Base-by-base conservation (phyloP, 805 yeast genomes). In the Yamadazyma phyllophila region DNA sequence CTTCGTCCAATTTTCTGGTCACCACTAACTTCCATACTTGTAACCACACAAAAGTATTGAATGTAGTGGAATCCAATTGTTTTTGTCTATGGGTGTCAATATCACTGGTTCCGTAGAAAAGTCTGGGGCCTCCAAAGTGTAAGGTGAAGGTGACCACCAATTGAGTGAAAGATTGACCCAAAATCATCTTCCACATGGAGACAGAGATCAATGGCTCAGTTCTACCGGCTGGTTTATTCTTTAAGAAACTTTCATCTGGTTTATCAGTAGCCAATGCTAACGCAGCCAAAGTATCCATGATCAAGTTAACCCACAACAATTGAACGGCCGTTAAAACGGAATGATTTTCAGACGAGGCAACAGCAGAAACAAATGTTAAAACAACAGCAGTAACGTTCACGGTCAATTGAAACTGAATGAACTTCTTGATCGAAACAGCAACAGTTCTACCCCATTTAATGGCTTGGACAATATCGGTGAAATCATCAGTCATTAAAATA, bases 381-480 rank as follows among this genome's bases (percentile, higher is more conserved):
- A 86, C 75, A 51, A 92, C 96, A n/a, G 99, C 99, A 26, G 99
- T 92, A 39, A 94, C 80, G 61, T 94, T 94, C 41, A 94, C 99
- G 6, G 98, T 94, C 56, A 94, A 74, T 67, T 94, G 99, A 67
- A 94, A 94, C 69, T 94, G 99, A 63, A 94, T 82, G 60, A 94
- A 94, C 63, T 94, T 94, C 67, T 90, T 88, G 60, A 94, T 96
- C 2, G 97, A 90, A 26, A 85, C 83, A 15, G 96, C 85, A 50
- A 94, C 98, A 43, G 97, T 91, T 66, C 99, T 80, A 44, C 99
- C 99, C 99, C 99, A 94, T 66, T 89, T 88, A 58, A 94, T 88
- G 16, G 99, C 99, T 63, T 88, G 88, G 38, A 94, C 98, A 65
- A 94, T 94, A 36, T 95, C 91, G 4, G 88, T 74, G 61, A 94